Percentiles rank a stretch among this genome's conserved stretches.
Conservation (phyloP, 495 filamentous ascomycete genomes). For the Haplographium delicatum region DNA sequence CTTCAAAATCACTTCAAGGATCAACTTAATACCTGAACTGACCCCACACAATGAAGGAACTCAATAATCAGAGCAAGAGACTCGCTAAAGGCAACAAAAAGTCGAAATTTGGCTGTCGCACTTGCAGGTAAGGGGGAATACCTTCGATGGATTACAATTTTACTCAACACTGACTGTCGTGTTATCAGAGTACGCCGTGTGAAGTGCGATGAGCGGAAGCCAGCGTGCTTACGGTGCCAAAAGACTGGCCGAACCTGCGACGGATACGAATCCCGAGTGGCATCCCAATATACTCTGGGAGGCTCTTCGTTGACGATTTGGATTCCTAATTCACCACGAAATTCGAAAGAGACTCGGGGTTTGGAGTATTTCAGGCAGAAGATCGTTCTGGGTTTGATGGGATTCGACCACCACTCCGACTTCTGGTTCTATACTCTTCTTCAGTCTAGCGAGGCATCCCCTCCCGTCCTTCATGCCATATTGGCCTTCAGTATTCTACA, state of each 20-base stretch:
- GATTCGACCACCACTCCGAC: neutral
- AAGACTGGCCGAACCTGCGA: neutral
- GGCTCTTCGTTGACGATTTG: neutral
- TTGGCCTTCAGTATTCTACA: slow-evolving; percentile 8
- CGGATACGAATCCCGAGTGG: neutral
- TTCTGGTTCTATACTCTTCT: slow-evolving; percentile 8
- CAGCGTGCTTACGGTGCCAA: neutral
- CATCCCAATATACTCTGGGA: no score
- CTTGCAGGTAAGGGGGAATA: no score
- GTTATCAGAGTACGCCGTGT: neutral
- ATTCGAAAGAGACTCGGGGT: slow-evolving; percentile 3
- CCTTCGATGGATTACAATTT: no score
- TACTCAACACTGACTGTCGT: no score
- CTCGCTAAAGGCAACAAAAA: no score
- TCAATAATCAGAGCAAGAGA: no score
- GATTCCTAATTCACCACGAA: neutral
- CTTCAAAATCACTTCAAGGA: no score
- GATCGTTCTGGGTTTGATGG: slow-evolving; percentile 4
- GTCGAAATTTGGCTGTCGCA: no score
- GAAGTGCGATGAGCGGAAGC: neutral
- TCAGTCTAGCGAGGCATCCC: slow-evolving; percentile 3
- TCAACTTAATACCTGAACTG: no score
- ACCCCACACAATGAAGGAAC: no score
- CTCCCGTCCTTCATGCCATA: slow-evolving; percentile 11
- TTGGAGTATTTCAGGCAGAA: slow-evolving; percentile 8